A percentile compares a stretch with the other conserved stretches of the same genome.
phyloP scores from a whole-genome alignment of 2,329 filamentous ascomycete genomes.

The Epichloe uncinata region DNA sequence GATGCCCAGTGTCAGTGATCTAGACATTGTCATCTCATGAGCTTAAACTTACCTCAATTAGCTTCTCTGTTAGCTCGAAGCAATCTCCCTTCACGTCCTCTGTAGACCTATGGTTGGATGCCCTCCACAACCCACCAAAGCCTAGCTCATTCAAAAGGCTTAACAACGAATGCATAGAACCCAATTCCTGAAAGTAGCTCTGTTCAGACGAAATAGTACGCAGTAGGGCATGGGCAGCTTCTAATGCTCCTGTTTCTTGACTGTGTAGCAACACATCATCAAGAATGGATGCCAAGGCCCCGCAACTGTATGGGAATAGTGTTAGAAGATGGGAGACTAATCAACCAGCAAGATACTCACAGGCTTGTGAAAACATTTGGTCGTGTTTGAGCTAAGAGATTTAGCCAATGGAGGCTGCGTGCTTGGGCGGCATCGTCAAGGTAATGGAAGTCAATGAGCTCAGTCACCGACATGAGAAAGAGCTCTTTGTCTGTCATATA shows the following conservation, averaged over 20 bases:
- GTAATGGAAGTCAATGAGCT: slow-evolving; percentile 52
- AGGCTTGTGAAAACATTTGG: slow-evolving; percentile 44
- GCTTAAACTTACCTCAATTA: slow-evolving; percentile 40
- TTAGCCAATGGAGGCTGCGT: slow-evolving; percentile 45
- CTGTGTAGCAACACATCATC: slow-evolving; percentile 51
- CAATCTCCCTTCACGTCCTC: slow-evolving; percentile 38
- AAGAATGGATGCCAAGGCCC: slow-evolving; percentile 42
- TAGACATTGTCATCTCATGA: background rate
- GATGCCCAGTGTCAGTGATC: background rate
- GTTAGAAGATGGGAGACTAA: slow-evolving; percentile 3
- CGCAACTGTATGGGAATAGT: slow-evolving; percentile 27
- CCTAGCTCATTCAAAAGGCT: slow-evolving; percentile 46
- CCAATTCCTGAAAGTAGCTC: slow-evolving; percentile 34
- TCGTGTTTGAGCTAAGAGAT: slow-evolving; percentile 38
- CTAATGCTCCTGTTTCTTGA: slow-evolving; percentile 45
- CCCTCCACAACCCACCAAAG: slow-evolving; percentile 49
- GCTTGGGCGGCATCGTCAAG: slow-evolving; percentile 50
- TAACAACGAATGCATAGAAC: slow-evolving; percentile 34
- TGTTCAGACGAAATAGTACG: slow-evolving; percentile 42
- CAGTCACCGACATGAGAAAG: slow-evolving; percentile 48
- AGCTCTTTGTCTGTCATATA: slow-evolving; percentile 47
- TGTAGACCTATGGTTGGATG: slow-evolving; percentile 35
- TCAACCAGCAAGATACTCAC: slow-evolving; percentile 26
- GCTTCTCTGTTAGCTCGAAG: slow-evolving; percentile 41
- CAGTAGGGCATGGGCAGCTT: slow-evolving; percentile 46